A percentile compares a stretch with the other conserved stretches of the same genome.
These are phyloP conservation scores for Ocimum tenuiflorum DNA, from an alignment of 257 asterid species.

Conservation along the genomic window DNA sequence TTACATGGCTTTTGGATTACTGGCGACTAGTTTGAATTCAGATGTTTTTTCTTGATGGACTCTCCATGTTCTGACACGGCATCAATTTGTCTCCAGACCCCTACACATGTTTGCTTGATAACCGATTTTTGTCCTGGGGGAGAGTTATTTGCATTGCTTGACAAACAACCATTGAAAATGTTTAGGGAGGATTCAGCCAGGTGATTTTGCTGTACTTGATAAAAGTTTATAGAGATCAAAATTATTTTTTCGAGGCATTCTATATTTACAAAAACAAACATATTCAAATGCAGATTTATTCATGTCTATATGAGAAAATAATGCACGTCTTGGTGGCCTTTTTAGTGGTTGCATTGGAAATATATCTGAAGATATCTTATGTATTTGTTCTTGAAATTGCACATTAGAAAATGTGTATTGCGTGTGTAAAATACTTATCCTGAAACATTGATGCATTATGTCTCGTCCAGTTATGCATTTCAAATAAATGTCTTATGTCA, in stretches of 20 bases:
- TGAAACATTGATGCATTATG: neutral
- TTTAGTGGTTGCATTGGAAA: neutral
- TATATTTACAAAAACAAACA: neutral
- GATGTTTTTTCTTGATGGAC: slow-evolving; percentile 2
- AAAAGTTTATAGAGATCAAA: neutral
- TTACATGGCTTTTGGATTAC: neutral
- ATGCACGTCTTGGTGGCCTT: neutral
- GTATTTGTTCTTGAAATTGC: neutral
- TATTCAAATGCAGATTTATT: neutral
- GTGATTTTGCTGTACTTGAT: slow-evolving; percentile 29
- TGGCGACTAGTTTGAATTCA: neutral
- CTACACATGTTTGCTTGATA: slow-evolving; percentile 94
- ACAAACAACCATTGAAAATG: slow-evolving; percentile 88
- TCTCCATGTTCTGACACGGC: slow-evolving; percentile 21
- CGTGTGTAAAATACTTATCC: neutral
- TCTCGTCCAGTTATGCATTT: slow-evolving; percentile 8
- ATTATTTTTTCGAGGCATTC: neutral
- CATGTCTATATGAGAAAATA: neutral
- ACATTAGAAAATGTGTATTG: too few species aligned
- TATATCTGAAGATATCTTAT: neutral
- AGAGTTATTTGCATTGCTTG: slow-evolving; percentile 86
- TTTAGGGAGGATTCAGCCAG: slow-evolving; percentile 95
- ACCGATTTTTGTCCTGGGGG: slow-evolving; percentile 97
- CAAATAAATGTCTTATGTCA: slow-evolving; percentile 2
- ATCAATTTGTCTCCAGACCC: slow-evolving; percentile 54